Percentiles rank a stretch among this genome's conserved stretches.
Evolutionary conservation across 129 eudicot genomes (phyloP).

Genomic region (Ambrosia trifida): DNA sequence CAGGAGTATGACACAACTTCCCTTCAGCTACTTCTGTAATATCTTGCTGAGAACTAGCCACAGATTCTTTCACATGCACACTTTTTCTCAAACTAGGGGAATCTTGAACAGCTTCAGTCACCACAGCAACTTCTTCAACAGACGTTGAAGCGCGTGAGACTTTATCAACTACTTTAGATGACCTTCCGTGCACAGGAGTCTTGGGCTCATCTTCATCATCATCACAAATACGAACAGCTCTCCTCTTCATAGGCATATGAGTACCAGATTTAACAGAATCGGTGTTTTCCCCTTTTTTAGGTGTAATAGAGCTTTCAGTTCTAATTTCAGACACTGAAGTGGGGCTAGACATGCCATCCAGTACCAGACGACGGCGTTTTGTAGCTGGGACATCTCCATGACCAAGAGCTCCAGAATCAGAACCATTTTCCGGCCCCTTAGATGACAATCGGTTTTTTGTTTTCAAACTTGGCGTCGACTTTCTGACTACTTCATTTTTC

Average conservation of each 20-base stretch:
- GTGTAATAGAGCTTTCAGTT: slow-evolving; percentile 34
- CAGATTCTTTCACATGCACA: slow-evolving; percentile 34
- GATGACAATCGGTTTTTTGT: slow-evolving; percentile 38
- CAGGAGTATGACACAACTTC: slow-evolving; percentile 37
- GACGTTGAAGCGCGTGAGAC: slow-evolving; percentile 31
- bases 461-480: slow-evolving; percentile 33
- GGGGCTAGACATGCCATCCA: slow-evolving; percentile 32
- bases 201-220: slow-evolving; percentile 80
- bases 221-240: slow-evolving; percentile 76
- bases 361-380: slow-evolving; percentile 53
- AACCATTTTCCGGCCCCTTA: slow-evolving; percentile 33
- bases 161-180: slow-evolving; percentile 40
- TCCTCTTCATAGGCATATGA: slow-evolving; percentile 52
- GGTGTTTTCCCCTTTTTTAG: slow-evolving; percentile 37
- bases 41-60: slow-evolving; percentile 39
- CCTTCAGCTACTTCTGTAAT: slow-evolving; percentile 30
- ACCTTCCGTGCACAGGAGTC: slow-evolving; percentile 88
- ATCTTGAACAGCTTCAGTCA: slow-evolving; percentile 39
- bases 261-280: slow-evolving; percentile 39
- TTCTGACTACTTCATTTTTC: slow-evolving; percentile 40
- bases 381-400: slow-evolving; percentile 63
- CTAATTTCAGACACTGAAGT: slow-evolving; percentile 23
- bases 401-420: slow-evolving; percentile 31
- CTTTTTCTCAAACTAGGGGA: slow-evolving; percentile 36
- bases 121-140: slow-evolving; percentile 24